Conservation (phyloP, 1,284 basidiomycete species). For the Lignosus rhinocerotis region DNA sequence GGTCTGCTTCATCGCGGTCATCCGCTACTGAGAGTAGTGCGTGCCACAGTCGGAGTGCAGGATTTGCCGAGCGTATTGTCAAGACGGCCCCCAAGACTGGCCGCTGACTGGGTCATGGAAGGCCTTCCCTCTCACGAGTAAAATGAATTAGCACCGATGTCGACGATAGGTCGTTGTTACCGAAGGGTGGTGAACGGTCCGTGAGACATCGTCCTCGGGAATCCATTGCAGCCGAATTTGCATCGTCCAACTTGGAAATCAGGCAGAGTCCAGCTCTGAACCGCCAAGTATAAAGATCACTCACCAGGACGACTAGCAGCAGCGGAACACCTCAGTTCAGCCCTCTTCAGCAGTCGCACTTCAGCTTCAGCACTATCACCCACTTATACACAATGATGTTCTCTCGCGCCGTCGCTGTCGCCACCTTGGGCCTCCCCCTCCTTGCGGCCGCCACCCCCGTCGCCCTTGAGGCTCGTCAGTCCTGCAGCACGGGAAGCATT, state of each 20-base stretch:
- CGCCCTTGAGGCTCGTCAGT: slow-evolving; percentile 19
- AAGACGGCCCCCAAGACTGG: neutral
- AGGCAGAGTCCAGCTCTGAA: neutral
- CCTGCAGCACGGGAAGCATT: slow-evolving; percentile 19
- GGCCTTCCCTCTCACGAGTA: neutral
- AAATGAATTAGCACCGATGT: neutral
- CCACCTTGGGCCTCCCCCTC: slow-evolving; percentile 25
- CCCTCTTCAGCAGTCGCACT: slow-evolving; percentile 11
- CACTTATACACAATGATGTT: slow-evolving; percentile 18
- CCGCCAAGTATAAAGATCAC: slow-evolving; percentile 8
- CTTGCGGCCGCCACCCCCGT: slow-evolving; percentile 33
- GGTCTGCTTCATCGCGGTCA: too few relatives aligned
- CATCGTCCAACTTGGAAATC: neutral
- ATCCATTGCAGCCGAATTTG: neutral
- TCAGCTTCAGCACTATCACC: slow-evolving; percentile 4
- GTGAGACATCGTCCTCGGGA: neutral
- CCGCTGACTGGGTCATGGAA: neutral
- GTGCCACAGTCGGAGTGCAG: too few relatives aligned
- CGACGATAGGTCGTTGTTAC: neutral
- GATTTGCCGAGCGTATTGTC: too few relatives aligned
- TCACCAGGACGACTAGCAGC: neutral
- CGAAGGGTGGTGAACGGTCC: neutral
- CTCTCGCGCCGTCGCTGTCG: slow-evolving; percentile 12
- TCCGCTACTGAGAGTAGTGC: too few relatives aligned
- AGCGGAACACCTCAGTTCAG: slow-evolving; percentile 20